Percentiles rank a stretch among this genome's conserved stretches.
Evolutionary conservation across 2,329 filamentous ascomycete species (phyloP).

Genomic region (Epichloe glyceriae): DNA sequence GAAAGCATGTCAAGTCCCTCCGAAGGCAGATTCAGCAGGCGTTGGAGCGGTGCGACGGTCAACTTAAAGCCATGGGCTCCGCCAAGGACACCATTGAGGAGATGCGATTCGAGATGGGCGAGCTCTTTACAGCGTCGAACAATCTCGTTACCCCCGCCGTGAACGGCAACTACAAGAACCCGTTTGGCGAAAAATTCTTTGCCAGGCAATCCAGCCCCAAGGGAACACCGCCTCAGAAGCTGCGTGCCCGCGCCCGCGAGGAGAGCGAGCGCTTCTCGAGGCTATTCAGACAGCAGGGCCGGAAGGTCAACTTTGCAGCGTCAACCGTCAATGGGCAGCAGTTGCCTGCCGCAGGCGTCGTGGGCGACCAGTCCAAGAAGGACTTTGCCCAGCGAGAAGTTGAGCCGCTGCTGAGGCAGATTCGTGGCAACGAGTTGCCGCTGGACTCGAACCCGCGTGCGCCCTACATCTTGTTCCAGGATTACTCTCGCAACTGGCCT

Average conservation of each 20-base stretch:
- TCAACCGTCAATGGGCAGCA: slow-evolving; percentile 4
- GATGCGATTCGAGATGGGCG: slow-evolving; percentile 40
- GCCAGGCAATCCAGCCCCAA: slow-evolving; percentile 34
- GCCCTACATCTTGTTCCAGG: slow-evolving; percentile 41
- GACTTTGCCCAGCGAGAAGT: slow-evolving; percentile 36
- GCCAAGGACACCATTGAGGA: slow-evolving; percentile 39
- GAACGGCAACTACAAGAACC: slow-evolving; percentile 43
- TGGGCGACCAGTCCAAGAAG: slow-evolving; percentile 28
- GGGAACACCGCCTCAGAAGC: slow-evolving; percentile 37
- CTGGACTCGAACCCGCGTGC: slow-evolving; percentile 40
- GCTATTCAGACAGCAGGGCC: slow-evolving; percentile 35
- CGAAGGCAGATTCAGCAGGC: slow-evolving; percentile 38
- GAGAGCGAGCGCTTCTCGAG: slow-evolving; percentile 37
- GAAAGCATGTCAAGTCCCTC: slow-evolving; percentile 36
- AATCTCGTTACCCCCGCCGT: slow-evolving; percentile 41
- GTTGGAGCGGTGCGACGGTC: slow-evolving; percentile 33
- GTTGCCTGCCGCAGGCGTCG: slow-evolving; percentile 18
- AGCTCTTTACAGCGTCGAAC: slow-evolving; percentile 38
- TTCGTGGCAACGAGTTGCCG: slow-evolving; percentile 38
- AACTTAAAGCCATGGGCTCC: slow-evolving; percentile 36
- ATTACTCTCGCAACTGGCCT: slow-evolving; percentile 39
- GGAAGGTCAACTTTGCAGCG: slow-evolving; percentile 32
- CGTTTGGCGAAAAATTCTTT: slow-evolving; percentile 38
- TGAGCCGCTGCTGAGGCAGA: slow-evolving; percentile 34
- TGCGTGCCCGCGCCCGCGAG: slow-evolving; percentile 36